These are phyloP conservation scores for Eremomyces bilateralis DNA, from an alignment of 495 filamentous ascomycete species.

Conservation along the genomic window DNA sequence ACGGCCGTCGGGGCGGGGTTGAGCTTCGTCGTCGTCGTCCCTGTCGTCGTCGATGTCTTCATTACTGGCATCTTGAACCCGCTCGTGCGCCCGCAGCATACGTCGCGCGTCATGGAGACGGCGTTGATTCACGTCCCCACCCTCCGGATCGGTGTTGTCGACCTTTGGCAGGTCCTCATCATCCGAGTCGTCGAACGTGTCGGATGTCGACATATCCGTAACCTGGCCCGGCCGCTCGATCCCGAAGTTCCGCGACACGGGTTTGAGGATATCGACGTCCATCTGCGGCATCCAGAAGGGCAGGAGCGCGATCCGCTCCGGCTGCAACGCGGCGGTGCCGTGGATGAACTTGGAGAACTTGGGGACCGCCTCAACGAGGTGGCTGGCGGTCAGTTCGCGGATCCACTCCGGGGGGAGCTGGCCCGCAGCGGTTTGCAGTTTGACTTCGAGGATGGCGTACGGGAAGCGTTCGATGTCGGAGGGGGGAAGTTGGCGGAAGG, in stretches of 20 bases:
- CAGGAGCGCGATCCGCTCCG: conserved; percentile 66
- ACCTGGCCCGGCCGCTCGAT: conserved; percentile 62
- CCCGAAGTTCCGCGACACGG: conserved; percentile 61
- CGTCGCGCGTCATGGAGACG: conserved; percentile 26
- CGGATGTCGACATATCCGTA: conserved; percentile 47
- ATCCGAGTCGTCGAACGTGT: conserved; percentile 33
- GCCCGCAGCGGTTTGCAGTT: conserved; percentile 91
- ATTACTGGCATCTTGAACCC: conserved; percentile 25
- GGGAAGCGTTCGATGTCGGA: conserved; percentile 81
- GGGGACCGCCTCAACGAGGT: conserved; percentile 91
- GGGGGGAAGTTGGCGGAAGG: conserved; percentile 71
- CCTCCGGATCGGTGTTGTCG: conserved; percentile 26
- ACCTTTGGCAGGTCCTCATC: conserved; percentile 24
- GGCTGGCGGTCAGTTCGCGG: conserved; percentile 69
- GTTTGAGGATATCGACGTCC: conserved; percentile 94
- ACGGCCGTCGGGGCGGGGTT: conserved; percentile 15
- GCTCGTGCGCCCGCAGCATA: conserved; percentile 23
- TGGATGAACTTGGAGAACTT: conserved; percentile 99
- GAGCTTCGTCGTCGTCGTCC: conserved; percentile 18
- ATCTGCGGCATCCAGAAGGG: conserved; percentile 98
- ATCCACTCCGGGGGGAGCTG: conserved; percentile 96
- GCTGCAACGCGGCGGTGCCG: conserved; percentile 70
- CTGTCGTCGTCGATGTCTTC: conserved; percentile 20
- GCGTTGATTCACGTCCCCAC: conserved; percentile 17
- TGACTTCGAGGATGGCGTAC: conserved; percentile 92